phyloP scores from a whole-genome alignment of 2,329 filamentous ascomycete species.

The Colletotrichum liriopes region DNA sequence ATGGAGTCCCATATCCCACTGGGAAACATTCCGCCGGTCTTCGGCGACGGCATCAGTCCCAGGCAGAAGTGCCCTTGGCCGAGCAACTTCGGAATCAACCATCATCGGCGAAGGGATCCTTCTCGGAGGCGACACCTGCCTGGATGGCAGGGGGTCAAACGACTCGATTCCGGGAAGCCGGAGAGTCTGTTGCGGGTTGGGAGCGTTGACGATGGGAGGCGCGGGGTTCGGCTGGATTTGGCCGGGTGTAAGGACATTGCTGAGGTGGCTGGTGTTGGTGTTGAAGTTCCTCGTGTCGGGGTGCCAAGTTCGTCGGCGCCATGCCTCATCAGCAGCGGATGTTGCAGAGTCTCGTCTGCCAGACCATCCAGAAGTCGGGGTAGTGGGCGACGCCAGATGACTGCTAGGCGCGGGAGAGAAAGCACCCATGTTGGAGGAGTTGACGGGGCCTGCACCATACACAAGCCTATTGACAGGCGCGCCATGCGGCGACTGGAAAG shows the following conservation, averaged over 20 bases:
- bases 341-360: slow-evolving; percentile 74
- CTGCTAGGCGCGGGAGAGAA: slow-evolving; percentile 72
- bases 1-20: slow-evolving; percentile 78
- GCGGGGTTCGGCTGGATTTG: slow-evolving; percentile 70
- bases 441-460: slow-evolving; percentile 67
- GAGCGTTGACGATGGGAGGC: slow-evolving; percentile 62
- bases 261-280: slow-evolving; percentile 78
- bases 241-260: slow-evolving; percentile 80
- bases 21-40: slow-evolving; percentile 66
- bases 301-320: slow-evolving; percentile 92
- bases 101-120: slow-evolving; percentile 84
- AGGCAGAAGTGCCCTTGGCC: slow-evolving; percentile 54
- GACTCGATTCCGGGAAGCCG: slow-evolving; percentile 93
- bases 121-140: slow-evolving; percentile 73
- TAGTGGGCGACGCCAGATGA: slow-evolving; percentile 76
- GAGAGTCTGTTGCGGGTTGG: slow-evolving; percentile 71
- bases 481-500: slow-evolving; percentile 78
- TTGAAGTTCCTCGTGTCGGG: slow-evolving; percentile 79
- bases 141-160: slow-evolving; percentile 83
- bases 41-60: slow-evolving; percentile 55
- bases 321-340: slow-evolving; percentile 79
- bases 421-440: slow-evolving; percentile 69
- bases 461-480: slow-evolving; percentile 70
- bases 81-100: slow-evolving; percentile 70
- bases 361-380: slow-evolving; percentile 73